Evolutionary conservation across 2,329 filamentous ascomycete genomes (phyloP), one percentile per base, ranked within the genome.

Genomic region (Zymoseptoria brevis): DNA sequence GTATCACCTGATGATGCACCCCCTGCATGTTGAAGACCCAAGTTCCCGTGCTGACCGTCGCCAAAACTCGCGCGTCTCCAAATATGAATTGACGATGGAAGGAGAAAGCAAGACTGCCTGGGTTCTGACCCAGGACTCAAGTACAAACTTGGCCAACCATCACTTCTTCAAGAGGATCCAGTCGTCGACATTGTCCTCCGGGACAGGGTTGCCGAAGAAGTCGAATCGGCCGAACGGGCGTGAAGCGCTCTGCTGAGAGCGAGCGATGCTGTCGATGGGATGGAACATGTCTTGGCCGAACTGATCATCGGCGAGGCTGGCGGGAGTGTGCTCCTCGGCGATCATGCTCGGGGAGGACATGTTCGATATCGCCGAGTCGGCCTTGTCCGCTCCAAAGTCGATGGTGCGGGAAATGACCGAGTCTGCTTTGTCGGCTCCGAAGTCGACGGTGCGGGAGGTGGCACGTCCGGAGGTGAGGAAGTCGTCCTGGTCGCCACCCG

Each of bases 211-310:
- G 54, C 51, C 19, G 24, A 58, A 53, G 52, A n/a, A 24, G 16
- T 53, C 50, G 24, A 48, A 24, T 45, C 56, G 55, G 13, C 48
- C 50, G 24, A 48, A 24, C 29, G 56, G 55, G 13, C 48, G 50
- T 7, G 26, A 55, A 5, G 35, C 35, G 30, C 52, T 51, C 45
- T 55, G 57, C 57, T 59, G 59, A 11, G 57, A 57, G 24, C 55
- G 51, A 19, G 57, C 59, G 11, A 21, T 60, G 19, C 51, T 56
- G 19, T 19, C 50, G 8, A 21, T 51, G 19, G 19, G 19, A 13
- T 29, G 8, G 50, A 48, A 48, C 21, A 50, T 26, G 21, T 57
- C 29, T 11, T 54, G 22, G 21, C 58, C 49, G 19, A 54, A 57
- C 51, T 60, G 50, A 19, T 51, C 4, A 8, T 50, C 57, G 19